phyloP scores from a whole-genome alignment of 1,284 basidiomycete genomes.

The Rhodotorula sp. region DNA sequence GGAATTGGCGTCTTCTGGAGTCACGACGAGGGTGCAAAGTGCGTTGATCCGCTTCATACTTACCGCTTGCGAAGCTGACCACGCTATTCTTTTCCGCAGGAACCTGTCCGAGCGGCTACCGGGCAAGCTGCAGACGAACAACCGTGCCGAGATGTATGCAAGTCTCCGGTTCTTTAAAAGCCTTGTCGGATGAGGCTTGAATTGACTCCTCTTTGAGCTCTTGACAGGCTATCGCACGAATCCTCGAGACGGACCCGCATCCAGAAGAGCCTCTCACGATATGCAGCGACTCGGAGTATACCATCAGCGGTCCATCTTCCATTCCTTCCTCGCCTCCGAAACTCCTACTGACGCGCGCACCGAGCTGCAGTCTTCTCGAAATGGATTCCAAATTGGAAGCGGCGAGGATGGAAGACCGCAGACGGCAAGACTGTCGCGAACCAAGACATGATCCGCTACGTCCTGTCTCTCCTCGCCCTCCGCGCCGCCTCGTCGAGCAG shows the following conservation, averaged over 20 bases:
- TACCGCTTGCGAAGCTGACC: too few relatives aligned
- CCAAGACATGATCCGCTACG: constrained; percentile 61
- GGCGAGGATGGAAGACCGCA: constrained; percentile 56
- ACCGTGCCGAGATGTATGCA: constrained; percentile 78
- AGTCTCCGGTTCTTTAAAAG: constrained; percentile 43
- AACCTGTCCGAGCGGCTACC: constrained; percentile 75
- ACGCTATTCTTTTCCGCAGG: constrained; percentile 48
- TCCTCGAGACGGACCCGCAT: constrained; percentile 63
- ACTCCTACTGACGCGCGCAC: not conserved
- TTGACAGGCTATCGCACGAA: constrained; percentile 66
- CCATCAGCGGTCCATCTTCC: constrained; percentile 60
- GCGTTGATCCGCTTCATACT: constrained; percentile 1
- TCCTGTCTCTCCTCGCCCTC: constrained; percentile 57
- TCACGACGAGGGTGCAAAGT: constrained; percentile 59
- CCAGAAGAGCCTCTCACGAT: constrained; percentile 61
- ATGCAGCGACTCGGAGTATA: constrained; percentile 72
- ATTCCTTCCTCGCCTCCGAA: not conserved
- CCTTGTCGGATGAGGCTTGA: not conserved
- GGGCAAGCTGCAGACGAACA: constrained; percentile 75
- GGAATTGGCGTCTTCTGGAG: constrained; percentile 79
- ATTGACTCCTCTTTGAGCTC: not conserved
- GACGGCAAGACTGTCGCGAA: constrained; percentile 63
- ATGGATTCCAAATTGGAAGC: constrained; percentile 65
- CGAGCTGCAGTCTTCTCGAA: constrained; percentile 56
- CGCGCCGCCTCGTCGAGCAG: constrained; percentile 45